phyloP scores from a whole-genome alignment of 2,329 filamentous ascomycete species.

The Xylariaceae sp. region DNA sequence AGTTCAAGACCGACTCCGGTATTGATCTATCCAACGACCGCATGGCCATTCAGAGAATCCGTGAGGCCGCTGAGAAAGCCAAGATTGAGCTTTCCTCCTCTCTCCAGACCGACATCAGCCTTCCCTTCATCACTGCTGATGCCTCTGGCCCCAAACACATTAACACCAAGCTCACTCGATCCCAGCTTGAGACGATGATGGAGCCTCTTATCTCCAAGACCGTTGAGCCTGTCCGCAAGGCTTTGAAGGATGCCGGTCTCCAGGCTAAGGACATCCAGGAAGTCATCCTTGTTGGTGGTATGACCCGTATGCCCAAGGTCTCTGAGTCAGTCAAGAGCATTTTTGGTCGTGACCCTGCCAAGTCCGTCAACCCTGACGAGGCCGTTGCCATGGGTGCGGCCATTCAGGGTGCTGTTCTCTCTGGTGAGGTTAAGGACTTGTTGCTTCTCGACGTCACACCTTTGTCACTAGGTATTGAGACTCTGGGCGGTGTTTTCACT shows the following conservation, averaged over 20 bases:
- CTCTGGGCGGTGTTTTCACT: constrained; percentile 94
- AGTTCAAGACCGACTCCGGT: constrained; percentile 94
- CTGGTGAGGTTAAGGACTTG: constrained; percentile 94
- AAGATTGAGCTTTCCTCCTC: constrained; percentile 98
- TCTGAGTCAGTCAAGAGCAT: constrained; percentile 92
- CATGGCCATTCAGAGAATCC: constrained; percentile 98
- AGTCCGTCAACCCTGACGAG: constrained; percentile 98
- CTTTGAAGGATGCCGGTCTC: constrained; percentile 89
- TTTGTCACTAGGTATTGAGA: constrained; percentile 96
- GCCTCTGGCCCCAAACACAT: constrained; percentile 96
- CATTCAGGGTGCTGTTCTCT: constrained; percentile 93
- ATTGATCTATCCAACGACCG: constrained; percentile 87
- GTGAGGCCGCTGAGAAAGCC: constrained; percentile 97
- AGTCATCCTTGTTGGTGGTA: constrained; percentile 95
- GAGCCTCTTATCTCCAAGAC: constrained; percentile 83
- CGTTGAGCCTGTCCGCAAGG: constrained; percentile 90
- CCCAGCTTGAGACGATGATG: constrained; percentile 89
- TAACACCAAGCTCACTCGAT: constrained; percentile 86
- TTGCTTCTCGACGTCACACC: constrained; percentile 93
- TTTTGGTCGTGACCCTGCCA: constrained; percentile 92
- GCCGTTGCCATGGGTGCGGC: constrained; percentile 96
- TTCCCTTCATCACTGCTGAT: constrained; percentile 97
- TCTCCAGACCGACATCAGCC: constrained; percentile 93
- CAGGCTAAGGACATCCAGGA: constrained; percentile 93
- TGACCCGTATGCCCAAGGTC: constrained; percentile 99